Evolutionary conservation across 2,329 filamentous ascomycete species (phyloP), one percentile per base, ranked within the genome.

Genomic region (Nemania abortiva): DNA sequence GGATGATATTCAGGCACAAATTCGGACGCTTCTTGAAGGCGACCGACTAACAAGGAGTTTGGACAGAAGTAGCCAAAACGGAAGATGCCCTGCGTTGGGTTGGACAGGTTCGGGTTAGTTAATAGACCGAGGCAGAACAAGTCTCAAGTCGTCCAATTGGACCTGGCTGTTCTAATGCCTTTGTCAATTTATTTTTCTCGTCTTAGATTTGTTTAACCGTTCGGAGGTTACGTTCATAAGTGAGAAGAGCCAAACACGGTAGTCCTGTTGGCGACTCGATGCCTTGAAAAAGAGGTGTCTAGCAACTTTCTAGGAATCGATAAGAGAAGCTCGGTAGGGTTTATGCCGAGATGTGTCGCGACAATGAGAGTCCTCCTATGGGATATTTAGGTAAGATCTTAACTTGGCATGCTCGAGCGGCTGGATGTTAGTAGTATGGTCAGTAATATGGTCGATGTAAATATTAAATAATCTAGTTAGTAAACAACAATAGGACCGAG

Each of bases 1-100:
- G 27, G 11, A 57, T 13, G 52, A 45, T 45, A 63, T 66, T 66
- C 64, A 66, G 64, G 64, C 64, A 66, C 58, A 63, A 63, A 10
- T 2, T 11, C 18, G 27, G 62, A 42, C 22, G 52, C n/a, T 45
- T 13, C 39, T 56, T 11, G 1, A 11, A 27, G 20, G 27, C 27
- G 22, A 22, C 39, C 10, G 39, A 31, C 18, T 11, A 42, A 18
- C 24, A 4, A 11, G 10, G 15, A 49, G 31, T 20, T 52, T 56
- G 3, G 22, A 57, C 53, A 27, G 47, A 45, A 66, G 56, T 31
- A 52, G 64, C 27, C 50, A 62, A 45, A 50, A 66, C 58, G 64
- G 64, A 66, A 27, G 42, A 22, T 53, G 6, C 6, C 9, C 34
- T 34, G 53, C 64, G 58, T 6, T 34, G 42, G 50, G 52, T 29